Evolutionary conservation across 768 basidiomycete species (phyloP).

Genomic region (Leccinum boreale): DNA sequence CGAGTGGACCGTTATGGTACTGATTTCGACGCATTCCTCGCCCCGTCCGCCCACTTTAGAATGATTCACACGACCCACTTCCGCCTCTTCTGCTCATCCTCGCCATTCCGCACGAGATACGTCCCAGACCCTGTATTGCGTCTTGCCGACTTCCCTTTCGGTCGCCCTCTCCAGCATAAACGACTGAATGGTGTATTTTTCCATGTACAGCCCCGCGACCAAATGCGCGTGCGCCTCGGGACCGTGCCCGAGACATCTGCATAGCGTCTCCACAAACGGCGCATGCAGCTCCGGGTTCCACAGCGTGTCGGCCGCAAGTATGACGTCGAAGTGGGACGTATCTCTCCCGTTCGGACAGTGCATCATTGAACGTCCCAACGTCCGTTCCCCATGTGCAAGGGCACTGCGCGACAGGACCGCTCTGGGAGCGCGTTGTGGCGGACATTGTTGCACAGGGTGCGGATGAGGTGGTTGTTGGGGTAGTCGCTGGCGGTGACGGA

Average conservation of each 20-base stretch:
- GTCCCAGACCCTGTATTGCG: slow-evolving; percentile 45
- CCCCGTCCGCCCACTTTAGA: slow-evolving; percentile 42
- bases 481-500: slow-evolving; percentile 64
- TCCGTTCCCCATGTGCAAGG: slow-evolving; percentile 67
- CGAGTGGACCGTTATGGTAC: neutral
- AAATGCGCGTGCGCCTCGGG: slow-evolving; percentile 52
- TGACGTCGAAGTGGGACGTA: slow-evolving; percentile 50
- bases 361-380: slow-evolving; percentile 20
- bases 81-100: slow-evolving; percentile 67
- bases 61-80: slow-evolving; percentile 71
- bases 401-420: slow-evolving; percentile 47
- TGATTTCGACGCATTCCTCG: slow-evolving; percentile 12
- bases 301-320: slow-evolving; percentile 73
- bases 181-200: slow-evolving; percentile 64
- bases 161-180: slow-evolving; percentile 34
- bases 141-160: slow-evolving; percentile 49
- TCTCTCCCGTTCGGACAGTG: neutral
- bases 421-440: slow-evolving; percentile 43
- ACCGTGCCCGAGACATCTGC: slow-evolving; percentile 41
- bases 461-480: slow-evolving; percentile 61
- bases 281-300: slow-evolving; percentile 68
- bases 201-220: slow-evolving; percentile 76
- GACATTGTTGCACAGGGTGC: slow-evolving; percentile 56
- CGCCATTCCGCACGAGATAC: slow-evolving; percentile 45
- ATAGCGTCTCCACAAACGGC: slow-evolving; percentile 52